phyloP scores from a whole-genome alignment of 192 early-diverging fungal species.

The Coemansia sp. region DNA sequence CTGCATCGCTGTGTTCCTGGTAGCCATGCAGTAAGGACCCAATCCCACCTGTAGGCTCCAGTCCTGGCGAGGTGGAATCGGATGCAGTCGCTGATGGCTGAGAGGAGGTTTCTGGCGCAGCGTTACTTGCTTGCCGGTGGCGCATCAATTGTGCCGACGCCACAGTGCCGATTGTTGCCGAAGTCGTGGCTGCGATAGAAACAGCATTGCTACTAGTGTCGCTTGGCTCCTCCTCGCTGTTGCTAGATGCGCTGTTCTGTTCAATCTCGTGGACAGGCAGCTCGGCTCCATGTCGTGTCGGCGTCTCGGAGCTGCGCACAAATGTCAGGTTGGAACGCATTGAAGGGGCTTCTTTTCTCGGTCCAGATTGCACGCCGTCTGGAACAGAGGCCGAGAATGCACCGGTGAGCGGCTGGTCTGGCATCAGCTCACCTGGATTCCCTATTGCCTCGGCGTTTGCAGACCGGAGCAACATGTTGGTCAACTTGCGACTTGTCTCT shows the following conservation, averaged over 20 bases:
- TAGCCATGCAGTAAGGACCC: slow-evolving; percentile 15
- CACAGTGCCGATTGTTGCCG: slow-evolving; percentile 39
- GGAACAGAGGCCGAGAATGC: slow-evolving; percentile 86
- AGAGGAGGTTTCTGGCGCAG: background rate
- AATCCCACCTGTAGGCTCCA: slow-evolving; percentile 6
- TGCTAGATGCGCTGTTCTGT: slow-evolving; percentile 7
- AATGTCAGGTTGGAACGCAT: slow-evolving; percentile 41
- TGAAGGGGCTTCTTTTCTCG: slow-evolving; percentile 42
- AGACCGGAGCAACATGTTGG: slow-evolving; percentile 82
- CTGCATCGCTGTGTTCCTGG: background rate
- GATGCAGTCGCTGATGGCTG: background rate
- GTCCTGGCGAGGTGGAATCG: slow-evolving; percentile 1
- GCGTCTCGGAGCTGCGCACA: slow-evolving; percentile 14
- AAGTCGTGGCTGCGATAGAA: slow-evolving; percentile 38
- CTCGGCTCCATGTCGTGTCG: slow-evolving; percentile 25
- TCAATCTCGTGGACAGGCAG: slow-evolving; percentile 13
- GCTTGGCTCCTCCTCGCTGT: slow-evolving; percentile 9
- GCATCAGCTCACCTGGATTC: slow-evolving; percentile 27
- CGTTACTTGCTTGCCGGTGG: slow-evolving; percentile 9
- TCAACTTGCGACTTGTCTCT: slow-evolving; percentile 84
- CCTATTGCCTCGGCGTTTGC: slow-evolving; percentile 83
- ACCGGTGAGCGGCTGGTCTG: slow-evolving; percentile 82
- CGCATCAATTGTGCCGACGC: slow-evolving; percentile 21
- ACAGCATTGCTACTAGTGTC: slow-evolving; percentile 12
- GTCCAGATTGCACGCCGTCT: slow-evolving; percentile 23